Base-by-base conservation (phyloP, 2,329 filamentous ascomycete species). In the Periconia sp. region DNA sequence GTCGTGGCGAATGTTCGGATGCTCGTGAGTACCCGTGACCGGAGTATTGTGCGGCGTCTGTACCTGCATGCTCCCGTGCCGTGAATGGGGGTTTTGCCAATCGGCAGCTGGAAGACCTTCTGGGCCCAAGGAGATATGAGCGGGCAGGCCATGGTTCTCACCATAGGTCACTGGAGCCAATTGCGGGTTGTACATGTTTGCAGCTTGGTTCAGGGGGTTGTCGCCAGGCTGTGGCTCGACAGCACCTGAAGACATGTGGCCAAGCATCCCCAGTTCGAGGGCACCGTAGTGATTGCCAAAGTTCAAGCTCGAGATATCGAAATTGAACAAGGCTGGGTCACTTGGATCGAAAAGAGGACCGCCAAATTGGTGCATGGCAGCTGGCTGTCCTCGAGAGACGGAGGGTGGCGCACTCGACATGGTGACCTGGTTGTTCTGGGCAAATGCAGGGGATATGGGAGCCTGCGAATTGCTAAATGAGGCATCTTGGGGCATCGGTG, bases 211-310 rank as follows among this genome's bases (percentile, higher is more conserved):
- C 43, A 68, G 39, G 5, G 62, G 50, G 35, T 64, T 68, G 40
- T 94, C 89, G 40, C 84, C 83, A 4, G 87, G 83, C 5, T 87
- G 84, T 12, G 85, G 88, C 57, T 94, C 89, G n/a, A 85, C 87
- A 11, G 89, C 87, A 11, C 88, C 88, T n/a, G 88, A 90, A 46
- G 89, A 90, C 88, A 99, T 95, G 68, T 97, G 92, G 19, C 90
- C 91, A 0, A 99, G 82, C 82, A 97, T 96, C 40, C 91, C 88
- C 68, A 97, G 96, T 69, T 97, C 94, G 69, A 96, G 80, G 13
- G 92, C 92, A 47, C 92, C 92, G 65, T 97, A 99, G 53, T 95
- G 90, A 65, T 94, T 97, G 42, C 91, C 92, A 69, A 97, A 99
- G 67, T 94, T 94, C 66, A 96, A 81, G 46, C 90, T 91, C 41